Conservation (phyloP, 768 basidiomycete genomes). For the Mycena rebaudengoi region DNA sequence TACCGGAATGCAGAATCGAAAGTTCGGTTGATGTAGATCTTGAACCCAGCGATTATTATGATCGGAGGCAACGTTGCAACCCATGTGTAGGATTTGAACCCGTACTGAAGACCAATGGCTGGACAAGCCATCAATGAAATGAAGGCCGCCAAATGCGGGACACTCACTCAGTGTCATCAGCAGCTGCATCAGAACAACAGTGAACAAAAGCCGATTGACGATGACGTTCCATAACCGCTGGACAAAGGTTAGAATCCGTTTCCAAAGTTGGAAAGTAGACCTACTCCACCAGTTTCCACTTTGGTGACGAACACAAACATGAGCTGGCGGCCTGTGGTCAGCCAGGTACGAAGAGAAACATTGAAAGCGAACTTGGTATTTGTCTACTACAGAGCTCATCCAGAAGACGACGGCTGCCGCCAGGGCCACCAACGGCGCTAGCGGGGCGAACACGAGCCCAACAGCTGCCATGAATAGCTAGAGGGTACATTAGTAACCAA, state of each 20-base stretch:
- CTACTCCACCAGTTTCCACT: slow-evolving; percentile 92
- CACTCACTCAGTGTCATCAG: slow-evolving; percentile 86
- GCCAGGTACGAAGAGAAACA: neutral
- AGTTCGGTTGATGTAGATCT: slow-evolving; percentile 78
- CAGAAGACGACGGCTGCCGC: slow-evolving; percentile 89
- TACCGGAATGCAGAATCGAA: slow-evolving; percentile 79
- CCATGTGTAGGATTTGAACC: slow-evolving; percentile 81
- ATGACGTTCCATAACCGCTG: slow-evolving; percentile 95
- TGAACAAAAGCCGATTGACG: slow-evolving; percentile 85
- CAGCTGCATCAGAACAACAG: slow-evolving; percentile 86
- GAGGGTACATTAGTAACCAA: neutral
- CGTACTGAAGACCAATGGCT: slow-evolving; percentile 89
- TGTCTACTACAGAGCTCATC: slow-evolving; percentile 88
- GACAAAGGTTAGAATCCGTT: neutral
- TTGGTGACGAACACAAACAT: slow-evolving; percentile 93
- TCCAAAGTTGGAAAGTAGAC: slow-evolving; percentile 38
- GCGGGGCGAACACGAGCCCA: slow-evolving; percentile 91
- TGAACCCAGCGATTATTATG: slow-evolving; percentile 81
- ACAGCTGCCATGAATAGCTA: slow-evolving; percentile 93
- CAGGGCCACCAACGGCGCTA: slow-evolving; percentile 89
- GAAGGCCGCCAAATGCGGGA: neutral
- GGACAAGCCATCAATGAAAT: neutral
- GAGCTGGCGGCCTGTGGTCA: slow-evolving; percentile 52
- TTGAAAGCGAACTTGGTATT: slow-evolving; percentile 63
- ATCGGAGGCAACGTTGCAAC: slow-evolving; percentile 87